Evolutionary conservation across 768 basidiomycete species (phyloP).

Genomic region (Boletus rufocinnamomeus): DNA sequence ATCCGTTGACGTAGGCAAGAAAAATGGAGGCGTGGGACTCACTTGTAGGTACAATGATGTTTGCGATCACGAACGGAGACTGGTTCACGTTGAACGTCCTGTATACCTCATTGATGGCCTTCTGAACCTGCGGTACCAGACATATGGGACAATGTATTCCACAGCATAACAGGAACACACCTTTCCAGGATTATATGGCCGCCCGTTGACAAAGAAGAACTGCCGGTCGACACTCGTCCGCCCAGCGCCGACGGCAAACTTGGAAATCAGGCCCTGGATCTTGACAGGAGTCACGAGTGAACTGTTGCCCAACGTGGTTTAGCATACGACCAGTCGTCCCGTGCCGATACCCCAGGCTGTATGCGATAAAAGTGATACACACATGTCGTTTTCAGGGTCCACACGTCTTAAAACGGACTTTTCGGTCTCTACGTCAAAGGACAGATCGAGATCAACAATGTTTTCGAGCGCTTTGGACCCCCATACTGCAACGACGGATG

Average conservation of each 20-base stretch:
- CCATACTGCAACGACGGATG: constrained; percentile 78
- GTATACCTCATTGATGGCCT: constrained; percentile 92
- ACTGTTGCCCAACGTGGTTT: constrained; percentile 13
- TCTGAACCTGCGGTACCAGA: constrained; percentile 61
- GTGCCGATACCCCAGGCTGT: background rate
- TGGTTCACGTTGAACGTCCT: constrained; percentile 77
- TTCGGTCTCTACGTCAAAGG: constrained; percentile 70
- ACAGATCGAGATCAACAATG: constrained; percentile 70
- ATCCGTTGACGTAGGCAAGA: background rate
- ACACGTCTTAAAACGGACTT: constrained; percentile 34
- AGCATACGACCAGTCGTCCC: background rate
- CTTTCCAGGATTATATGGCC: constrained; percentile 81
- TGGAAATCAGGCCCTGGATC: constrained; percentile 82
- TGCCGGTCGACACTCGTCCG: constrained; percentile 82
- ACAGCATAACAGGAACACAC: constrained; percentile 37
- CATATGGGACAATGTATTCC: background rate
- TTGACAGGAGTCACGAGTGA: constrained; percentile 43
- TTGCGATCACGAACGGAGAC: constrained; percentile 78
- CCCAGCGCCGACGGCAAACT: constrained; percentile 74
- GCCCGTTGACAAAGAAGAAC: constrained; percentile 89
- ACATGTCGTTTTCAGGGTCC: constrained; percentile 24
- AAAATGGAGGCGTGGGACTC: constrained; percentile 18
- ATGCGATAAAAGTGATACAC: constrained; percentile 7
- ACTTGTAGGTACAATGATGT: constrained; percentile 84
- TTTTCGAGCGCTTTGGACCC: constrained; percentile 78